These are phyloP conservation scores for Psilocybe subaeruginosa DNA, from an alignment of 768 basidiomycete genomes.

Conservation along the genomic window DNA sequence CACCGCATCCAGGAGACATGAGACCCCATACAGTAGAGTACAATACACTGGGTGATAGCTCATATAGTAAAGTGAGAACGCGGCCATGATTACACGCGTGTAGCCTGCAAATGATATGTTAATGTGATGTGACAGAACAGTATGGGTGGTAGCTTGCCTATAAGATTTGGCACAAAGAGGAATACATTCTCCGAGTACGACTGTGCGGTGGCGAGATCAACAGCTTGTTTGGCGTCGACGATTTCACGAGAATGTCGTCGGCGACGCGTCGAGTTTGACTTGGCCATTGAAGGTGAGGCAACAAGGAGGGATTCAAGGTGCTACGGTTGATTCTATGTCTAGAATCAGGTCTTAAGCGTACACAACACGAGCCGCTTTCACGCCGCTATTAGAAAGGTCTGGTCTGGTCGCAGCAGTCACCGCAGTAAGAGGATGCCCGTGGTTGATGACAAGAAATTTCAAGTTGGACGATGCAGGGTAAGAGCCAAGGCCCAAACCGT, in stretches of 20 bases:
- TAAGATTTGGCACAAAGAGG: constrained; percentile 95
- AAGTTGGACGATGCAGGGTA: constrained; percentile 2
- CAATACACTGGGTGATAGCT: constrained; percentile 92
- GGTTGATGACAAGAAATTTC: constrained; percentile 10
- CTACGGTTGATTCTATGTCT: background rate
- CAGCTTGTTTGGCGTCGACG: constrained; percentile 83
- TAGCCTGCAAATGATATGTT: constrained; percentile 57
- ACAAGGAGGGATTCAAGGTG: background rate
- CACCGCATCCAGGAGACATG: constrained; percentile 92
- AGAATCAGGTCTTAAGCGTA: background rate
- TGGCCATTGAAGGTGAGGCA: constrained; percentile 28
- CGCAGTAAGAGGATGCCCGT: constrained; percentile 4
- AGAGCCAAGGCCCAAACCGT: constrained; percentile 1
- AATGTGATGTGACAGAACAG: constrained; percentile 13
- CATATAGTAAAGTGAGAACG: constrained; percentile 89
- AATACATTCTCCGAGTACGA: constrained; percentile 95
- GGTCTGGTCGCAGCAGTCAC: background rate
- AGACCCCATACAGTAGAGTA: constrained; percentile 86
- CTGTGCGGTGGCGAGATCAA: constrained; percentile 86
- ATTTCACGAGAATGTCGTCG: constrained; percentile 64
- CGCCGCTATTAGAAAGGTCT: background rate
- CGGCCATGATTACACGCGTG: constrained; percentile 88
- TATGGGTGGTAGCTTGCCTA: constrained; percentile 58
- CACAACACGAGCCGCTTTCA: background rate
- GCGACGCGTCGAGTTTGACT: constrained; percentile 39